Evolutionary conservation across 2,329 filamentous ascomycete species (phyloP), one percentile per base, ranked within the genome.

Genomic region (Fusarium sp.): DNA sequence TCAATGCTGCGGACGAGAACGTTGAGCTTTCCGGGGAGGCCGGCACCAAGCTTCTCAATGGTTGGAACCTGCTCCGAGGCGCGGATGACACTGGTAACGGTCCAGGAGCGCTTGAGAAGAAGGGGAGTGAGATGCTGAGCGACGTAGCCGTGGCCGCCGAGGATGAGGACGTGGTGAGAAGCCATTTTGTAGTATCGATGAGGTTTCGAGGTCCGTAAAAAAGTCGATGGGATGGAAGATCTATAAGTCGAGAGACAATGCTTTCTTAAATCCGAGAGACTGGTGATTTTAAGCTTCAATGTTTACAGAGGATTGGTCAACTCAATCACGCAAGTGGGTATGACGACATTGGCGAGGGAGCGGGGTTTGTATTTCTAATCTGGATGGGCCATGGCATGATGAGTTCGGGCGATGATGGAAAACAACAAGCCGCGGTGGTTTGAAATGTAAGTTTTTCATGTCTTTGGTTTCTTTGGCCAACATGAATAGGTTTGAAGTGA

Each of bases 131-230:
- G 88, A 50, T 92, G 84, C 68, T 94, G 90, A 74, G 94, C 90
- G 69, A 97, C 84, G 81, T 95, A 94, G 84, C 94, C 94, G 85
- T 95, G 94, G 78, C 94, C 94, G 79, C 94, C 94, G 72, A 97
- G 89, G 74, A 97, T 84, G 70, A 95, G 90, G 68, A 95, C 90
- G 79, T 90, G 86, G 47, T 80, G 81, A 45, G 82, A 76, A 56
- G 79, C 57, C 82, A 83, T 83, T 43, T 50, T 17, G 15, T 11
- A 60, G 22, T 54, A 17, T 50, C 3, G 15, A 50, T 17, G 9
- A 4, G 15, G 15, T 27, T 50, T 12, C 6, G 22, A 43, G 40
- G 20, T 22, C n/a, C 11, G 12, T 43, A 11, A 20, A 43, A 10
- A 43, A 14, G 22, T 45, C 2, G n/a, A 35, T 33, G 2, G 4